A percentile compares a stretch with the other conserved stretches of the same genome.
These are phyloP conservation scores for Neocatenulostroma microsporum DNA, from an alignment of 2,329 filamentous ascomycete genomes.

Conservation along the genomic window DNA sequence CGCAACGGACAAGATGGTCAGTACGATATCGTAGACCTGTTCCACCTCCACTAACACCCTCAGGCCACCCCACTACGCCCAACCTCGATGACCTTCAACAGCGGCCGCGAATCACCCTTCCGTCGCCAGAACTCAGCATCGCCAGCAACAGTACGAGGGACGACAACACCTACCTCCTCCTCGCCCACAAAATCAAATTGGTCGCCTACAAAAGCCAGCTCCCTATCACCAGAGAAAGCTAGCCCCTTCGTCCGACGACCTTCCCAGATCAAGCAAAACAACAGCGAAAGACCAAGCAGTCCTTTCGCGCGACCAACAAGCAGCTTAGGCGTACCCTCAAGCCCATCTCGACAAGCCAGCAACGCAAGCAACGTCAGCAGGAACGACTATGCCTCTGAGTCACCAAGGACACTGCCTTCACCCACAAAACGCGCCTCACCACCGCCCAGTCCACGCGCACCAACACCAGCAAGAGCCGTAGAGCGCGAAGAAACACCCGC, in stretches of 20 bases:
- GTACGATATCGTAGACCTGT: too few species aligned
- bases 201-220: constrained; percentile 21
- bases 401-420: constrained; percentile 4
- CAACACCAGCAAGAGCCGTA: too few species aligned
- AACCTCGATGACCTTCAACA: constrained; percentile 14
- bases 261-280: constrained; percentile 24
- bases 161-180: constrained; percentile 32
- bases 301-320: constrained; percentile 30
- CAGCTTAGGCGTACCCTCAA: constrained; percentile 21
- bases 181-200: constrained; percentile 33
- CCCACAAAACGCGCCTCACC: constrained; percentile 1
- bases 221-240: constrained; percentile 26
- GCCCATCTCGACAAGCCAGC: constrained; percentile 16
- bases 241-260: constrained; percentile 30
- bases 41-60: too few species aligned
- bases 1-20: too few species aligned
- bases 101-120: constrained; percentile 29
- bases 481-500: neutral
- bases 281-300: constrained; percentile 25
- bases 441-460: too few species aligned
- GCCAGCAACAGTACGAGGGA: constrained; percentile 23
- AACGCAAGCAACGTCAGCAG: constrained; percentile 12
- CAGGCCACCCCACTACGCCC: neutral
- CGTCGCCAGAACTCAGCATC: constrained; percentile 26
- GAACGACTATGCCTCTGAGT: constrained; percentile 1